These are phyloP conservation scores for Picea sitchensis DNA, from an alignment of 75 land plant species.

Conservation along the genomic window DNA sequence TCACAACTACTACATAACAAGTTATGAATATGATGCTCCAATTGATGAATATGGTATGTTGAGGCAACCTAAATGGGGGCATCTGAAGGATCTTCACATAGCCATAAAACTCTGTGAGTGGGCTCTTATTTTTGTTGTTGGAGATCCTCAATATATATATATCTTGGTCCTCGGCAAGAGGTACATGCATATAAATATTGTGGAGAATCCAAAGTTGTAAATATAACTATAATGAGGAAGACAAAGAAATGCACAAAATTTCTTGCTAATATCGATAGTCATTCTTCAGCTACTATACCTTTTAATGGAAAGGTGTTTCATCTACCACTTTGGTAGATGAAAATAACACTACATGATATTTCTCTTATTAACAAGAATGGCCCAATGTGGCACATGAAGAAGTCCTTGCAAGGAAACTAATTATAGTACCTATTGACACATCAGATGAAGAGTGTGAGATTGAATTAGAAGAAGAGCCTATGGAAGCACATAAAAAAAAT, in stretches of 20 bases:
- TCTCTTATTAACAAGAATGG: too few relatives aligned
- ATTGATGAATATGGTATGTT: conserved; percentile 69
- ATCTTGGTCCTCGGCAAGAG: conserved; percentile 53
- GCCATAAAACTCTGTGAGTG: conserved; percentile 63
- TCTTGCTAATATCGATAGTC: conserved; percentile 64
- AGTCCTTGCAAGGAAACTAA: too few relatives aligned
- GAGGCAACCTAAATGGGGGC: conserved; percentile 66
- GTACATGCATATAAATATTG: conserved; percentile 42
- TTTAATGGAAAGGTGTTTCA: conserved; percentile 65
- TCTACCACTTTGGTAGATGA: conserved; percentile 95
- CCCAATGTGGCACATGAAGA: too few relatives aligned
- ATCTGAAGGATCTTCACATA: conserved; percentile 57
- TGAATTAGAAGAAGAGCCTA: too few relatives aligned
- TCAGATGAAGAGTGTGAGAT: too few relatives aligned
- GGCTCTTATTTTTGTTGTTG: conserved; percentile 33
- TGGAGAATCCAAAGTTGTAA: too few relatives aligned
- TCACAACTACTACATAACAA: conserved; percentile 92
- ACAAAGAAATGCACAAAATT: conserved; percentile 80
- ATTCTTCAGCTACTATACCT: conserved; percentile 59
- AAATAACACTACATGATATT: too few relatives aligned
- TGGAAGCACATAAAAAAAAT: too few relatives aligned
- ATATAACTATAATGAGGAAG: conserved; percentile 21
- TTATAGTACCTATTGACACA: too few relatives aligned
- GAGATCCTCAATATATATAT: conserved; percentile 35
- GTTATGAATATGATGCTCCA: conserved; percentile 98